These are phyloP conservation scores for Alternaria sp. DNA, from an alignment of 2,329 filamentous ascomycete species.

Conservation along the genomic window DNA sequence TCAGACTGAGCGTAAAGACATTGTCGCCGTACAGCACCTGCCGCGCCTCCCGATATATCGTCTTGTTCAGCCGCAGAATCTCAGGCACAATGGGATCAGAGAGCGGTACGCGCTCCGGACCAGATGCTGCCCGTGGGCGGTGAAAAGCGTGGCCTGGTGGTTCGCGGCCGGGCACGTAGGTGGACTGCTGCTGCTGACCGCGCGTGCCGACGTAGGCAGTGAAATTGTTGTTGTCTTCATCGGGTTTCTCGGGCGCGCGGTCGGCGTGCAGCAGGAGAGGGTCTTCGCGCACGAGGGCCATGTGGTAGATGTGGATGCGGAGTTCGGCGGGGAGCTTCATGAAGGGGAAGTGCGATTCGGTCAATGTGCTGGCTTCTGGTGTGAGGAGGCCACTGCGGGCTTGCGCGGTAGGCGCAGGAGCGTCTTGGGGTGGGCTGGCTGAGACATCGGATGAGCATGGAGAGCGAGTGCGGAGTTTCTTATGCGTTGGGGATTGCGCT, in stretches of 20 bases:
- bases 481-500: background rate
- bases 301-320: constrained; percentile 56
- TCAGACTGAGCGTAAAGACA: constrained; percentile 48
- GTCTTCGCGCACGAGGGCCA: constrained; percentile 41
- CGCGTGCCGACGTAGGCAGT: no score
- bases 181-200: no score
- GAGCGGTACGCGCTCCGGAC: background rate
- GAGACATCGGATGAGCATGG: constrained; percentile 2
- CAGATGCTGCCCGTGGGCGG: background rate
- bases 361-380: constrained; percentile 29
- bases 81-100: constrained; percentile 50
- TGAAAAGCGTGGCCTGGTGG: background rate
- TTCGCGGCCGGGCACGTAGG: background rate
- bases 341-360: constrained; percentile 47
- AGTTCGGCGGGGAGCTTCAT: constrained; percentile 58
- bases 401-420: constrained; percentile 3
- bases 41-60: constrained; percentile 49
- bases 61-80: constrained; percentile 51
- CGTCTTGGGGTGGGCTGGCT: background rate
- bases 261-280: constrained; percentile 43
- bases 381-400: constrained; percentile 27
- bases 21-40: constrained; percentile 45
- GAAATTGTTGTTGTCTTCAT: no score
- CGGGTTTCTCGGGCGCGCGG: constrained; percentile 17
- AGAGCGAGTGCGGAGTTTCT: constrained; percentile 16